Base-by-base conservation (phyloP, 208 protist species). In the Trypanosoma cruzi region DNA sequence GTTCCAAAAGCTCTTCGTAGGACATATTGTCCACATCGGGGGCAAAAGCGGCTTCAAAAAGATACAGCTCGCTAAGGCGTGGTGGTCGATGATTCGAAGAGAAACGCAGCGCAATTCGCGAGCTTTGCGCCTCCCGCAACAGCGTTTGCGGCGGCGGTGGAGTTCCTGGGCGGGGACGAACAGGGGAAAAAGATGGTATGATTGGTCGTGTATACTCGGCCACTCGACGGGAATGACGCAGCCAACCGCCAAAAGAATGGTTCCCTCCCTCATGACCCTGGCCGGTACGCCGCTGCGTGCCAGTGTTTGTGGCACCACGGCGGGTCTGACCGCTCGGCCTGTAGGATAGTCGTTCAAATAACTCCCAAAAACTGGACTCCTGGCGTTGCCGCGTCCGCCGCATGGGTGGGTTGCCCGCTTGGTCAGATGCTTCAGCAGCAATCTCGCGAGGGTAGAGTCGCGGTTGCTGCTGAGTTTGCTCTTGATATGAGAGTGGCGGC, bases 1-100 rank as follows among this genome's bases (percentile, higher is more conserved):
- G 34, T 14, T 64, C 62, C 26, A 75, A 37, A 14, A 75, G 50
- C 44, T 75, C 62, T 40, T 75, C 70, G 37, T 75, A 75, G 5
- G 62, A 64, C 70, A 75, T 75, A 40, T 68, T 57, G 44, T 75
- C 70, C 31, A 75, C 62, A 69, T 75, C 70, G 31, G 54, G 62
- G 18, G 59, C 36, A 55, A 64, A 16, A 1, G 54, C 62, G 7
- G 62, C 63, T 22, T 75, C 70, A 28, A 75, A 56, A 10, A 31
- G 34, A 52, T 68, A 74, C 13, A 4, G 14, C 18, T 74, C 60
- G 2, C 13, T 0, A 7, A 56, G 20, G 4, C 22, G 29, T 50
- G 31, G 52, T 10, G 46, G 50, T 34, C 28, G 22, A 4, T 34
- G 37, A 32, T 6, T 28, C 2, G 5, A 18, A 5, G 26, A 13